Base-by-base conservation (phyloP, 495 filamentous ascomycete genomes). In the Penicillium longicatenatum region DNA sequence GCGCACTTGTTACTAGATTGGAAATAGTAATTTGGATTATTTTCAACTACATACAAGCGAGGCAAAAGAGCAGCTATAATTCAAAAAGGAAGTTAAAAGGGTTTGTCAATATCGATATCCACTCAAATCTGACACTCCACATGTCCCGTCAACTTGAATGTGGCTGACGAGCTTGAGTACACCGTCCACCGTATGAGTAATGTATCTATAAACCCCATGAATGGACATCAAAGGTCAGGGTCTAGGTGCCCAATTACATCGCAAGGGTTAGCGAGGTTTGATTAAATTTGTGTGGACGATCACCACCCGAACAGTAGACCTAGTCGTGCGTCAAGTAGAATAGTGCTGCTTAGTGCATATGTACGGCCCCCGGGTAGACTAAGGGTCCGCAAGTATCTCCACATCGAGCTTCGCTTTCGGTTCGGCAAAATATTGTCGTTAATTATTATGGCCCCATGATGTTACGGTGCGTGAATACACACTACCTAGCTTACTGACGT, bases 381-480 rank as follows among this genome's bases (percentile, higher is more conserved):
- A 48, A 30, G 24, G 45, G 45, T 30, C 45, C 30, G 45, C 45
- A 48, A 14, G 22, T 48, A 30, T 4, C 45, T 24, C 45, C 45
- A 26, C 11, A 24, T 26, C 3, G 24, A 8, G 19, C 12, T 12
- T 26, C 24, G 16, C 37, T 39, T 7, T 6, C 16, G 37, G 16
- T 39, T 39, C 16, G 12, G 12, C 3, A 17, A 16, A 39, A 39
- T 17, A 39, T 17, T 2, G 37, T 17, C 37, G 37, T 16, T 16
- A 17, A 39, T 39, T 16, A 31, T 26, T 16, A 24, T 24, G 45
- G 16, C 11, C 4, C 16, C 24, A n/a, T 5, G 45, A 48, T 48
- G 24, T 48, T 30, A 19, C 24, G 16, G 24, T 48, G 24, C 24
- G 20, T 19, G 7, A 17, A 17, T 17, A 19, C 14, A 19, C 24